Conservation (phyloP, 139 green algal genomes). For the Astrephomene gubernaculifera region DNA sequence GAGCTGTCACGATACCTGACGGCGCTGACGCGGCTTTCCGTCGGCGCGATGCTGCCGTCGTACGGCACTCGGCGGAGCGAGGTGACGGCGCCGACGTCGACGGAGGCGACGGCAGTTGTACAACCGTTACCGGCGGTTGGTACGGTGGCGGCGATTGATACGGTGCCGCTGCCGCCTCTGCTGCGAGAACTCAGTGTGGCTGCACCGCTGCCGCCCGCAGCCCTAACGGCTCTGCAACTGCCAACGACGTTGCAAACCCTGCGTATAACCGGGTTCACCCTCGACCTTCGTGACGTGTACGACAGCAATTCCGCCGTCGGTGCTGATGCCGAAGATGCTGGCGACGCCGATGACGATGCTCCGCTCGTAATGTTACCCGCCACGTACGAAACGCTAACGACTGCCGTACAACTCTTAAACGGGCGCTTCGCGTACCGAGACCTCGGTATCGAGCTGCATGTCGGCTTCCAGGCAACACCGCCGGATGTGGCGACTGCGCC, state of each 20-base stretch:
- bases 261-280: background rate
- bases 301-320: background rate
- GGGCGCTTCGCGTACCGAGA: slow-evolving; percentile 16
- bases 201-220: background rate
- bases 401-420: background rate
- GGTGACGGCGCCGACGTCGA: background rate
- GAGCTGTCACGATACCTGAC: background rate
- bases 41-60: background rate
- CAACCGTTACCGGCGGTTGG: background rate
- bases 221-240: background rate
- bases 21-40: background rate
- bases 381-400: background rate
- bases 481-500: background rate
- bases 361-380: background rate
- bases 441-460: slow-evolving; percentile 18
- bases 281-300: background rate
- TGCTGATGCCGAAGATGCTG: background rate
- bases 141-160: background rate
- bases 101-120: background rate
- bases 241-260: background rate
- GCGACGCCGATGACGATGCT: background rate
- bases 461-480: background rate
- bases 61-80: too few relatives aligned
- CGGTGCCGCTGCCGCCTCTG: background rate
- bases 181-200: slow-evolving; percentile 14